Conservation (phyloP, 805 yeast genomes). For the Blastobotrys americana region DNA sequence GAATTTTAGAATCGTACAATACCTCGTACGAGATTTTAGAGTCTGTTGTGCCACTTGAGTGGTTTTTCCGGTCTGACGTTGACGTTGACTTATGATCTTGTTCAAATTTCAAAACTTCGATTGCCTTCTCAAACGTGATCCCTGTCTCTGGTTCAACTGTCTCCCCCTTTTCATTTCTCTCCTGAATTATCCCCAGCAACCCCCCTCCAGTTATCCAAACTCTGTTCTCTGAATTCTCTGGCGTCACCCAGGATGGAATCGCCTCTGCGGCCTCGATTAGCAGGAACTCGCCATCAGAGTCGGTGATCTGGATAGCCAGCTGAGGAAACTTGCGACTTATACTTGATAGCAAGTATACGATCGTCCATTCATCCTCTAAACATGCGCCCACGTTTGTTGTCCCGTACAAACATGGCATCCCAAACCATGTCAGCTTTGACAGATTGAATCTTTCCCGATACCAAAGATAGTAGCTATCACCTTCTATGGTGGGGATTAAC, state of each 20-base stretch:
- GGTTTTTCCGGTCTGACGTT: not conserved
- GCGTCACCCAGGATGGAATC: slow-evolving; percentile 43
- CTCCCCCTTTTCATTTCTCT: not conserved
- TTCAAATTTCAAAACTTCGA: slow-evolving; percentile 3
- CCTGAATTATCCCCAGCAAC: not conserved
- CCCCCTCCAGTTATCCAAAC: slow-evolving; percentile 2
- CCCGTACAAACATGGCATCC: slow-evolving; percentile 21
- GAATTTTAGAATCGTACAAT: not conserved
- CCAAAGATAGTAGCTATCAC: slow-evolving; percentile 20
- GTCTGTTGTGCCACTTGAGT: not conserved
- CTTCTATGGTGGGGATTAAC: not conserved
- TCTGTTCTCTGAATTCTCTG: slow-evolving; percentile 32
- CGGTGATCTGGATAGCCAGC: slow-evolving; percentile 28
- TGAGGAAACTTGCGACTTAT: slow-evolving; percentile 14
- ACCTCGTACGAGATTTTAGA: not conserved
- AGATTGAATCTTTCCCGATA: slow-evolving; percentile 20
- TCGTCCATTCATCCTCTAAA: slow-evolving; percentile 29
- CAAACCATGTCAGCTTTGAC: slow-evolving; percentile 5
- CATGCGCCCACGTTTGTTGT: slow-evolving; percentile 25
- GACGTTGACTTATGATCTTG: not conserved
- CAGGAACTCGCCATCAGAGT: slow-evolving; percentile 51
- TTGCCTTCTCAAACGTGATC: slow-evolving; percentile 5
- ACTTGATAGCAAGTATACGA: slow-evolving; percentile 23
- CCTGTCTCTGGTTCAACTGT: not conserved
- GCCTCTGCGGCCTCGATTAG: slow-evolving; percentile 43